phyloP scores from a whole-genome alignment of 176 grass and related monocot species.

The Puccinellia tenuiflora region DNA sequence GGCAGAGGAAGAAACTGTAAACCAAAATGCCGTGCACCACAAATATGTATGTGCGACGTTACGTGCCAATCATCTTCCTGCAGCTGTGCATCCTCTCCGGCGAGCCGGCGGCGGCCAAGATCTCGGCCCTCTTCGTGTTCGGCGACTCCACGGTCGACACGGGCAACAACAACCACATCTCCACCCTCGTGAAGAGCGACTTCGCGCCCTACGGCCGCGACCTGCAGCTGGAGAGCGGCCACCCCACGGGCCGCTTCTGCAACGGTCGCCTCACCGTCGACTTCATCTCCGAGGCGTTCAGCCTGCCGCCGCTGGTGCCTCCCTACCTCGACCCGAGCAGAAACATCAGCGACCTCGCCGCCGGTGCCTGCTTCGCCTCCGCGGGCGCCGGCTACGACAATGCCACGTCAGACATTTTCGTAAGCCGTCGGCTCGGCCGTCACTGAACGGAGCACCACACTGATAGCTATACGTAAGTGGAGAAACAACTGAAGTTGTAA shows the following conservation, averaged over 20 bases:
- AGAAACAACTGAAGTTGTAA: background rate
- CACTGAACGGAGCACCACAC: too few relatives aligned
- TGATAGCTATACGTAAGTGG: too few relatives aligned
- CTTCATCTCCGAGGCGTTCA: constrained; percentile 82
- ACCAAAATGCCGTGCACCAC: background rate
- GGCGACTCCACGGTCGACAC: constrained; percentile 90
- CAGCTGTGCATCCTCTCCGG: constrained; percentile 13
- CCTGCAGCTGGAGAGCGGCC: constrained; percentile 1
- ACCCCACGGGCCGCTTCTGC: constrained; percentile 58
- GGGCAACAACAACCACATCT: constrained; percentile 82
- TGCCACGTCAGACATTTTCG: constrained; percentile 60
- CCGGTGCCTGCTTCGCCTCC: constrained; percentile 76
- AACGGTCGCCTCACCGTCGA: constrained; percentile 69
- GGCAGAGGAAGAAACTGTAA: background rate
- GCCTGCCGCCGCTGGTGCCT: constrained; percentile 56
- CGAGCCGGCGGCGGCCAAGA: background rate
- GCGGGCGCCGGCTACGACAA: constrained; percentile 75
- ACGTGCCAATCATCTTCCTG: background rate
- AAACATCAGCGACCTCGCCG: constrained; percentile 41
- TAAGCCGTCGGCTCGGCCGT: constrained; percentile 19
- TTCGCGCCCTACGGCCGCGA: constrained; percentile 83
- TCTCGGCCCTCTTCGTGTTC: constrained; percentile 76
- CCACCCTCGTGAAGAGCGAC: constrained; percentile 55
- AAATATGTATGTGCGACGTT: background rate
- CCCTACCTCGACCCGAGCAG: constrained; percentile 56